Percentiles rank a stretch among this genome's conserved stretches.
Evolutionary conservation across 2,329 filamentous ascomycete species (phyloP).

Genomic region (Triangularia verruculosa): DNA sequence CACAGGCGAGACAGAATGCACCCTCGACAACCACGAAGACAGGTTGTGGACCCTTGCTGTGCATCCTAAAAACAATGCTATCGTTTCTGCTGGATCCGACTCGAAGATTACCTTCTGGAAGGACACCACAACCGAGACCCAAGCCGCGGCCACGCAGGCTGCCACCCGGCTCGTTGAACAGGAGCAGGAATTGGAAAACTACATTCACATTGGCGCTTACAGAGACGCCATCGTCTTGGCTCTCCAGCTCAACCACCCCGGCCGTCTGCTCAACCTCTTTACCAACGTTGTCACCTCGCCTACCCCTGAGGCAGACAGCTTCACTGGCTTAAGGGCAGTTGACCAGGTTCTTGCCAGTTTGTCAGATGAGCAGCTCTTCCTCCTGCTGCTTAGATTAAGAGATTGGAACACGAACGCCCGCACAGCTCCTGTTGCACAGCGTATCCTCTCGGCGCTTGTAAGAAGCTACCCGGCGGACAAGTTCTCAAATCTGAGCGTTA

Average conservation of each 20-base stretch:
- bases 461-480: conserved; percentile 76
- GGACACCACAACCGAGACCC: conserved; percentile 81
- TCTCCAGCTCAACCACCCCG: conserved; percentile 90
- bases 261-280: conserved; percentile 79
- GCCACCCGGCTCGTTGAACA: conserved; percentile 79
- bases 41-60: conserved; percentile 87
- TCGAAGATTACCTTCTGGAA: conserved; percentile 94
- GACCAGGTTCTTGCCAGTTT: conserved; percentile 80
- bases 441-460: conserved; percentile 75
- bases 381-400: conserved; percentile 74
- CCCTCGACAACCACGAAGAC: conserved; percentile 95
- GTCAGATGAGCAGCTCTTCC: conserved; percentile 80
- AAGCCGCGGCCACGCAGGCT: conserved; percentile 68
- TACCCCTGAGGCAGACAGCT: conserved; percentile 58
- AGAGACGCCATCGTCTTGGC: conserved; percentile 90
- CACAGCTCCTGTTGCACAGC: conserved; percentile 80
- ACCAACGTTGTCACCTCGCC: conserved; percentile 68
- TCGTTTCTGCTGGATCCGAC: conserved; percentile 90
- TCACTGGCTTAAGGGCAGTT: conserved; percentile 66
- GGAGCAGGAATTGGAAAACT: conserved; percentile 90
- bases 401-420: conserved; percentile 98
- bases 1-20: conserved; percentile 79
- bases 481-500: conserved; percentile 67
- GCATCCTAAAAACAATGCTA: conserved; percentile 63
- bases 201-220: conserved; percentile 83